phyloP scores from a whole-genome alignment of 2,329 filamentous ascomycete genomes.

The Didymellaceae sp. region DNA sequence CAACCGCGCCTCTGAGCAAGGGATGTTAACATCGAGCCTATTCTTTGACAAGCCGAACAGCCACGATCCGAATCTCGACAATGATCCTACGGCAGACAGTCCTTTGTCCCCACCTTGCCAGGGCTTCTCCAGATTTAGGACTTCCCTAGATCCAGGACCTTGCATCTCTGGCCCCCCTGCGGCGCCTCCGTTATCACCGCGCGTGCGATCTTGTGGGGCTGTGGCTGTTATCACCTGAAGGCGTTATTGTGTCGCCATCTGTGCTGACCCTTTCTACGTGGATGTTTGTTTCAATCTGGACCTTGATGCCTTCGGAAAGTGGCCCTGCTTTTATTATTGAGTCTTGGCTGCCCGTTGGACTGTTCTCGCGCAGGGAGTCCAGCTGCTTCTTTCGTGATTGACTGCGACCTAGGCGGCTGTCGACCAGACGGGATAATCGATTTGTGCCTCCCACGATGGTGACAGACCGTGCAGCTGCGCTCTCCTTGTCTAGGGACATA shows the following conservation, averaged over 20 bases:
- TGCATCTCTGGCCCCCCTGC: neutral
- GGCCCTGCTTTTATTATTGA: conserved; percentile 40
- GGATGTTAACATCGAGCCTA: neutral
- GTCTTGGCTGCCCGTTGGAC: conserved; percentile 42
- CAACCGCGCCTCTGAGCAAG: neutral
- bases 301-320: conserved; percentile 38
- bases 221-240: neutral
- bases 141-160: neutral
- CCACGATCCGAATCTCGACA: neutral
- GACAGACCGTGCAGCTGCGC: conserved; percentile 35
- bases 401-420: conserved; percentile 32
- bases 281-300: conserved; percentile 39
- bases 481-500: conserved; percentile 41
- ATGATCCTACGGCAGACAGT: neutral
- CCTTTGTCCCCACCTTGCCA: neutral
- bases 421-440: conserved; percentile 38
- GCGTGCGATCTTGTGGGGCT: conserved; percentile 1
- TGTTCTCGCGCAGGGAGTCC: conserved; percentile 29
- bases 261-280: conserved; percentile 6
- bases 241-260: conserved; percentile 7
- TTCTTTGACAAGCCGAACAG: no score
- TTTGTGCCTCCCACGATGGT: conserved; percentile 46
- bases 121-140: no score
- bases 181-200: neutral
- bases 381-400: conserved; percentile 19